Base-by-base conservation (phyloP, 495 filamentous ascomycete species). In the Trichocladium uniseriatum region DNA sequence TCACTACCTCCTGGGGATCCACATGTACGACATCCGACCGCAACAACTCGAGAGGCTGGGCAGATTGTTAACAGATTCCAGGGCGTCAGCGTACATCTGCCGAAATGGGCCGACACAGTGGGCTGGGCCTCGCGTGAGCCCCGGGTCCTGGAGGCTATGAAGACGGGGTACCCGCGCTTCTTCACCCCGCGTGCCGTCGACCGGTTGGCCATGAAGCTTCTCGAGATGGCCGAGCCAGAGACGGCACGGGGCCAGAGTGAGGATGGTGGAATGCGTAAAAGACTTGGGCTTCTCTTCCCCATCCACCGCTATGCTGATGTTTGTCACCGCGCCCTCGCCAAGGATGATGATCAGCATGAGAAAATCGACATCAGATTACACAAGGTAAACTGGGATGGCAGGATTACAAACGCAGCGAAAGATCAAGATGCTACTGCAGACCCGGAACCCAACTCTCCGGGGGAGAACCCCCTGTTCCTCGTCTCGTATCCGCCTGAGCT, bases 131-230 rank as follows among this genome's bases (percentile, higher is more conserved):
- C 21, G 2, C 52, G 49, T 11, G 52, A 64, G 1, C 49, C 40
- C 6, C 47, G 52, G 8, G 51, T 64, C 3, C n/a, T 64, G 7
- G 36, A 48, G 0, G 55, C 48, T 14, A 57, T 64, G 54, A 48
- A 15, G 18, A 53, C 55, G 4, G 61, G 61, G 13, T 64, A 64
- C 38, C 61, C 61, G 16, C 59, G 61, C 8, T 64, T 64, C 45
- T 56, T 60, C 16, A 46, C 56, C 11, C 49, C 54, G 0, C 45
- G 50, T 2, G 42, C 48, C 0, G 52, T 62, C 6, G 32, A 52
- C 10, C 11, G 35, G 13, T 38, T 64, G 15, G 49, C 42, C 0
- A 38, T 34, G 0, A 22, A 22, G 2, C 35, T 59, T 9, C 31
- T 53, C 6, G 28, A 27, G 0, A 20, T 40, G 6, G 3, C 4